Percentiles rank a stretch among this genome's conserved stretches.
These are phyloP conservation scores for Capillidium rhysosporum DNA, from an alignment of 371 early-diverging fungal species.

Conservation along the genomic window DNA sequence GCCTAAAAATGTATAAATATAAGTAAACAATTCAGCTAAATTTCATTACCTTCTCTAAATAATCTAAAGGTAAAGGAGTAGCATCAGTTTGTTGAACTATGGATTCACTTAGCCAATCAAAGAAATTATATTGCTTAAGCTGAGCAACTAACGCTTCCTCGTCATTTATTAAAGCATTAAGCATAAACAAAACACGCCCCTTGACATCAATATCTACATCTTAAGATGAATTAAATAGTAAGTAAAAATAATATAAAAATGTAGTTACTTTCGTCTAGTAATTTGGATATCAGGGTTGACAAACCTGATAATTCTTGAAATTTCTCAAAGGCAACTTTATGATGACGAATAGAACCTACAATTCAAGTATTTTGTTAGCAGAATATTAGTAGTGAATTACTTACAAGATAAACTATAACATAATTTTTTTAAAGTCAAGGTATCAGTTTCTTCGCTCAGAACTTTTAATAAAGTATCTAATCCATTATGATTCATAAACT, in stretches of 20 bases:
- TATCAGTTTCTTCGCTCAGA: background rate
- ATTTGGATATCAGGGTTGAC: background rate
- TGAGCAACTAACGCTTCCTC: background rate
- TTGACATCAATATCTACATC: background rate
- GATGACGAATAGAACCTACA: constrained; percentile 4
- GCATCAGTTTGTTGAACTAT: background rate
- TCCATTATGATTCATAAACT: constrained; percentile 8
- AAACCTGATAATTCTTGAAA: background rate
- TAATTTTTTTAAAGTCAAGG: background rate
- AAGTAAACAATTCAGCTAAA: background rate
- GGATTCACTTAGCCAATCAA: background rate
- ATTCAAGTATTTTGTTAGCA: background rate
- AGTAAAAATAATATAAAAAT: background rate
- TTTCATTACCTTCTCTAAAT: background rate
- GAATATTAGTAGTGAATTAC: background rate
- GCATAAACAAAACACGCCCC: background rate
- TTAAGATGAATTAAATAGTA: background rate
- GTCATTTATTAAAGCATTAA: constrained; percentile 1
- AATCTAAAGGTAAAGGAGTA: background rate
- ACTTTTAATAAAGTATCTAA: background rate
- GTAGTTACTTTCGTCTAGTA: background rate
- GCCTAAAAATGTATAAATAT: background rate
- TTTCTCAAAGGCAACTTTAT: background rate
- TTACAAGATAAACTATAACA: constrained; percentile 7
- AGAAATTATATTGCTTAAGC: background rate